These are phyloP conservation scores for Aureobasidium sp. DNA, from an alignment of 2,329 filamentous ascomycete species.

Conservation along the genomic window DNA sequence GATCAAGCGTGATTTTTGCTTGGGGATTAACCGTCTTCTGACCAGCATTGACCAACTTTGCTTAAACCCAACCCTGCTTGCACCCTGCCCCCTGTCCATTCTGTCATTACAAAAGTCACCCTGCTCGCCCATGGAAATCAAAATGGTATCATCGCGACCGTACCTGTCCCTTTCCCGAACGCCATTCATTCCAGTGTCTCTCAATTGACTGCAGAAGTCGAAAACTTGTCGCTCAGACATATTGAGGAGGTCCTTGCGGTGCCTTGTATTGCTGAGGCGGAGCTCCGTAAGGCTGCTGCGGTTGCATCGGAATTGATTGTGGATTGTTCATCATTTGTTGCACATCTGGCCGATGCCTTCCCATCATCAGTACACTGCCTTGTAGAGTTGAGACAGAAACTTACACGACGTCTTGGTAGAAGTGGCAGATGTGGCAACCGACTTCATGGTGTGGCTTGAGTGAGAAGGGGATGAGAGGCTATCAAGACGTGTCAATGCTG, in stretches of 20 bases:
- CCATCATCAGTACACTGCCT: background rate
- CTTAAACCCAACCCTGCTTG: constrained; percentile 2
- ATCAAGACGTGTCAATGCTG: background rate
- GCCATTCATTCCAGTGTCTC: background rate
- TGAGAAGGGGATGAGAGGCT: constrained; percentile 65
- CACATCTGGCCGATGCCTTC: constrained; percentile 28
- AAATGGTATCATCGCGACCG: constrained; percentile 9
- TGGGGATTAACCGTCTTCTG: background rate
- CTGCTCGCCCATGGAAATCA: background rate
- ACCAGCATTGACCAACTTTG: constrained; percentile 13
- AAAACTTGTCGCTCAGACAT: constrained; percentile 6
- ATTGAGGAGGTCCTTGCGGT: constrained; percentile 18
- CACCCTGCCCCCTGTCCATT: background rate
- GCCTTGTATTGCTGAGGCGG: constrained; percentile 23
- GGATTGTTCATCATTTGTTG: constrained; percentile 27
- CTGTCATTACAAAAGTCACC: background rate
- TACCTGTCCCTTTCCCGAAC: background rate
- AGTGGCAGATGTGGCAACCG: constrained; percentile 67
- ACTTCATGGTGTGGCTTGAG: constrained; percentile 51
- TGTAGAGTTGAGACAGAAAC: background rate
- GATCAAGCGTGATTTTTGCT: constrained; percentile 7
- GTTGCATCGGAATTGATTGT: constrained; percentile 26
- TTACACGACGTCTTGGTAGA: constrained; percentile 52
- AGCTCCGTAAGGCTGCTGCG: constrained; percentile 23
- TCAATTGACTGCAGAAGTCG: too few species aligned